Evolutionary conservation across 2,329 filamentous ascomycete genomes (phyloP).

Genomic region (Lachnellula arida): DNA sequence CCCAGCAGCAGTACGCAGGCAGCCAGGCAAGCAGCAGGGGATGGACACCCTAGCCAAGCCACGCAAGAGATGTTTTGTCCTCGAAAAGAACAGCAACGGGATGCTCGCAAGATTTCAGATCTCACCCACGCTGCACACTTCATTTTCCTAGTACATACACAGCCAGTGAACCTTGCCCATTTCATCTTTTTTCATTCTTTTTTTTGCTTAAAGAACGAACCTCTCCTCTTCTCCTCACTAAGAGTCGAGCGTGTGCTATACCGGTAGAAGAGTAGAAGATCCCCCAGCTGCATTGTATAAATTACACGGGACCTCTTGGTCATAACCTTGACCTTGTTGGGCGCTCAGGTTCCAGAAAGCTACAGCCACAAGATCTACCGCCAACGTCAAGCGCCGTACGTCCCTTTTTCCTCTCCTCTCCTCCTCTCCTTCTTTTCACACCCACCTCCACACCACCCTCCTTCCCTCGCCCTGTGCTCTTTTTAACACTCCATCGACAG

Average conservation of each 20-base stretch:
- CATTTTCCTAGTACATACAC: not conserved
- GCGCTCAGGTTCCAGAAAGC: conserved; percentile 16
- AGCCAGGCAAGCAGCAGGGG: not conserved
- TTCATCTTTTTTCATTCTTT: not conserved
- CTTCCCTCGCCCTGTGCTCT: not conserved
- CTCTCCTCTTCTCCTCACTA: not conserved
- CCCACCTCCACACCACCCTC: conserved; percentile 5
- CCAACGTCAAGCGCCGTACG: conserved; percentile 23
- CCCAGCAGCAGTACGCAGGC: not conserved
- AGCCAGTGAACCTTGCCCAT: not conserved
- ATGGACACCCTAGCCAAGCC: conserved; percentile 4
- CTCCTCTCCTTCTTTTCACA: conserved; percentile 7
- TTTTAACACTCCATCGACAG: conserved; percentile 3
- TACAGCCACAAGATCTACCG: conserved; percentile 17
- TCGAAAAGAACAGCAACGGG: conserved; percentile 1
- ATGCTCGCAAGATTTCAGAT: conserved; percentile 8
- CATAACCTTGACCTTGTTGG: conserved; percentile 11
- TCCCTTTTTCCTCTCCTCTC: conserved; percentile 12
- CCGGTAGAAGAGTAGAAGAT: conserved; percentile 1
- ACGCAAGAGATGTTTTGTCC: not conserved
- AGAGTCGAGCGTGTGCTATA: not conserved
- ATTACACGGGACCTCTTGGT: conserved; percentile 8
- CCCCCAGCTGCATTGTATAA: conserved; percentile 8
- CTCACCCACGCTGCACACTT: not conserved
- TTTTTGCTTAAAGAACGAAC: not conserved